phyloP scores from a whole-genome alignment of 768 basidiomycete genomes.

The Kockovaella imperatae region DNA sequence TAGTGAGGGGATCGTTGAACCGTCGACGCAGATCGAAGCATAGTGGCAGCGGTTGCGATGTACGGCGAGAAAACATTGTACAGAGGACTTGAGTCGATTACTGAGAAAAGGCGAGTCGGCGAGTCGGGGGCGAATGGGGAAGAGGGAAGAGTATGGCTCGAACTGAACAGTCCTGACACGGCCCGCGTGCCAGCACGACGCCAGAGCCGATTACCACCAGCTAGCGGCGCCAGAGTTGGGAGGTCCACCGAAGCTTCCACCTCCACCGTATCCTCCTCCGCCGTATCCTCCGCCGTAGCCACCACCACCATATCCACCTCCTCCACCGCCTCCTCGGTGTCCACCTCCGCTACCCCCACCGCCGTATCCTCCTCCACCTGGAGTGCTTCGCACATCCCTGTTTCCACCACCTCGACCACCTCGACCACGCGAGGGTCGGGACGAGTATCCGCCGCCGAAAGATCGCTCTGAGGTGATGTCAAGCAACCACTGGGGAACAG shows the following conservation, averaged over 20 bases:
- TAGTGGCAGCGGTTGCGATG: too few species aligned
- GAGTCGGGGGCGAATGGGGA: background rate
- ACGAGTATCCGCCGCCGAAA: slow-evolving; percentile 58
- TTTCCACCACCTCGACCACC: slow-evolving; percentile 49
- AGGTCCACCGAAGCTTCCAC: slow-evolving; percentile 34
- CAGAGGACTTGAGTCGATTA: too few species aligned
- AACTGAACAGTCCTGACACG: too few species aligned
- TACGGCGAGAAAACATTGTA: too few species aligned
- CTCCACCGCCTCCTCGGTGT: slow-evolving; percentile 43
- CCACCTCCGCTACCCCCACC: slow-evolving; percentile 39
- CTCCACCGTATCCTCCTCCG: slow-evolving; percentile 44
- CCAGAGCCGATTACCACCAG: slow-evolving; percentile 34
- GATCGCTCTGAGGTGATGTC: slow-evolving; percentile 65
- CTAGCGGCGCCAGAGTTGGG: slow-evolving; percentile 28
- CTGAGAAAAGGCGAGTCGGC: background rate
- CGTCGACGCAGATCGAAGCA: too few species aligned
- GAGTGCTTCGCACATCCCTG: slow-evolving; percentile 48
- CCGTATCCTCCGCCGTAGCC: slow-evolving; percentile 50
- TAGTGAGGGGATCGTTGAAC: too few species aligned
- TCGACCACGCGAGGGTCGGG: slow-evolving; percentile 37
- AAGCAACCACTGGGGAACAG: slow-evolving; percentile 84
- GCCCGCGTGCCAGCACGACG: background rate
- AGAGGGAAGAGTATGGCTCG: background rate
- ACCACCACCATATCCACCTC: slow-evolving; percentile 46
- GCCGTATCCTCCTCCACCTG: slow-evolving; percentile 41